These are phyloP conservation scores for Leonotis leonurus DNA, from an alignment of 257 asterid species.

Conservation along the genomic window DNA sequence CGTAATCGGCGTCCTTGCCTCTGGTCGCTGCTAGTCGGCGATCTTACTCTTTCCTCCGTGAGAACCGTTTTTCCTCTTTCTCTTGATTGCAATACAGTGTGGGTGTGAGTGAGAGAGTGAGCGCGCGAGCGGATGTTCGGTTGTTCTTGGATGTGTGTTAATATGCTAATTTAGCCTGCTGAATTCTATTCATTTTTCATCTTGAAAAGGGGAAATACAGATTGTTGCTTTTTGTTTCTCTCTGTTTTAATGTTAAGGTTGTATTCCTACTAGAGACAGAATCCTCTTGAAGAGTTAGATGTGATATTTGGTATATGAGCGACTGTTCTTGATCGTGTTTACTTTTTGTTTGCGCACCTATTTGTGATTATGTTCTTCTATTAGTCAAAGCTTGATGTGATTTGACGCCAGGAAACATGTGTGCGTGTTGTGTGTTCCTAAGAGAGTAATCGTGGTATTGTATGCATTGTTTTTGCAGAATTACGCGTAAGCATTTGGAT, in stretches of 20 bases:
- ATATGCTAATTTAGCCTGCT: background rate
- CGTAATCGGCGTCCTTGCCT: slow-evolving; percentile 23
- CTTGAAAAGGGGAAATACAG: background rate
- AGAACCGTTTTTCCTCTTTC: background rate
- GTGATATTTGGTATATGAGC: background rate
- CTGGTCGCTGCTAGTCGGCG: slow-evolving; percentile 41
- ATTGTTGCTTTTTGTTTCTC: background rate
- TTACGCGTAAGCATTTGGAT: background rate
- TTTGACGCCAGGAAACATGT: background rate
- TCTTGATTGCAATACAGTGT: background rate
- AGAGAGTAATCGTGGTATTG: background rate
- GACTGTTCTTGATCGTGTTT: background rate
- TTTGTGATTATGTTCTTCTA: background rate
- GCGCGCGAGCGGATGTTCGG: background rate
- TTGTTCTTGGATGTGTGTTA: background rate
- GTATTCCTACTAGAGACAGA: background rate
- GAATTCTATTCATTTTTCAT: background rate
- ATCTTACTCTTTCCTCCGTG: slow-evolving; percentile 20
- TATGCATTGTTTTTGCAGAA: slow-evolving; percentile 11
- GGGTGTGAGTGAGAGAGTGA: background rate
- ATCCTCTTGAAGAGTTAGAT: background rate
- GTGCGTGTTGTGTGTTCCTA: background rate
- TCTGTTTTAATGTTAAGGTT: background rate
- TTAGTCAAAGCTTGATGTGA: background rate
- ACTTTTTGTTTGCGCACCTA: too few relatives aligned